Evolutionary conservation across 768 basidiomycete genomes (phyloP).

Genomic region (Roridomyces roridus): DNA sequence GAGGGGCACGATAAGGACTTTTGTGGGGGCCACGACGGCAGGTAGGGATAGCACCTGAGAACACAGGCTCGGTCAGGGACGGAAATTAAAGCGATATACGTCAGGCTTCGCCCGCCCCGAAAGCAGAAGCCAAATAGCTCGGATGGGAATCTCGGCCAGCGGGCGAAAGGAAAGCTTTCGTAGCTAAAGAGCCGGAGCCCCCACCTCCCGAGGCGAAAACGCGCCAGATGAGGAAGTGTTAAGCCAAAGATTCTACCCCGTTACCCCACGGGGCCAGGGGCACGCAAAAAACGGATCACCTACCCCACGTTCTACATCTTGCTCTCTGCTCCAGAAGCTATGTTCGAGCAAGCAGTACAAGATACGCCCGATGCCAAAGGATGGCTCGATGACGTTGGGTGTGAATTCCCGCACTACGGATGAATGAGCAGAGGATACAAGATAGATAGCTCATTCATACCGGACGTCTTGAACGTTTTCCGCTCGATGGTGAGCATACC

Average conservation of each 20-base stretch:
- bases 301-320: constrained; percentile 89
- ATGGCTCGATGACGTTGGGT: constrained; percentile 98
- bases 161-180: too few relatives aligned
- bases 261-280: constrained; percentile 11
- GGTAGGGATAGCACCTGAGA: constrained; percentile 88
- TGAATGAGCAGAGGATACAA: constrained; percentile 1
- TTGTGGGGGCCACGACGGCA: constrained; percentile 90
- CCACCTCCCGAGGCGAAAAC: too few relatives aligned
- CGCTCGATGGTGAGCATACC: constrained; percentile 79
- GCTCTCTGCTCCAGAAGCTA: constrained; percentile 92
- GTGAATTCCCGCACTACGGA: constrained; percentile 87
- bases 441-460: constrained; percentile 47
- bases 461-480: constrained; percentile 86
- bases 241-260: too few relatives aligned
- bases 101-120: not conserved
- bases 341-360: constrained; percentile 94
- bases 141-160: not conserved
- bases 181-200: too few relatives aligned
- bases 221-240: not conserved
- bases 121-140: not conserved
- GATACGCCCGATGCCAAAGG: constrained; percentile 96
- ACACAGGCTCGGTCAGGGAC: constrained; percentile 20
- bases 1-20: constrained; percentile 95
- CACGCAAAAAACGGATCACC: constrained; percentile 34
- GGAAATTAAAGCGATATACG: constrained; percentile 3